Percentiles rank a stretch among this genome's conserved stretches.
Evolutionary conservation across 2,329 filamentous ascomycete genomes (phyloP).

Genomic region (Nakataea oryzae): DNA sequence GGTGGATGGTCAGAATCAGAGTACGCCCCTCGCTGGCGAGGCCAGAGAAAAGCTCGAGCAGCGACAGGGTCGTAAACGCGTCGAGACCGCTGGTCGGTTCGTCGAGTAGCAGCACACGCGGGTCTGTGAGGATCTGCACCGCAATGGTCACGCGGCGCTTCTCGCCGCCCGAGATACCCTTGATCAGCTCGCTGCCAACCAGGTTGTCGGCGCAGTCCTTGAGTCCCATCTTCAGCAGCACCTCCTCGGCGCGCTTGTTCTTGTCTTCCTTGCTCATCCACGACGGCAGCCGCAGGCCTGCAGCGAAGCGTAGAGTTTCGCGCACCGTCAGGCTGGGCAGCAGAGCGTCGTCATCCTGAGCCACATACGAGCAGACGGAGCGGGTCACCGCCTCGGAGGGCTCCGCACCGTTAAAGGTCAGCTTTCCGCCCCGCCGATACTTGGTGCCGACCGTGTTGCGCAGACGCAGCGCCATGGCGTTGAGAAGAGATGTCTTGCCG

Average conservation of each 20-base stretch:
- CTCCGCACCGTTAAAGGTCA: conserved; percentile 59
- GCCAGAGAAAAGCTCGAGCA: conserved; percentile 62
- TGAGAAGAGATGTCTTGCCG: conserved; percentile 66
- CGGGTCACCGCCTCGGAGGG: conserved; percentile 60
- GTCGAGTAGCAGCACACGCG: conserved; percentile 57
- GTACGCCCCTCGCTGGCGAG: conserved; percentile 65
- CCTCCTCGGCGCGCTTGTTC: conserved; percentile 55
- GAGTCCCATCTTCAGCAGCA: conserved; percentile 63
- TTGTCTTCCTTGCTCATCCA: conserved; percentile 64
- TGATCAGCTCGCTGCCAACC: conserved; percentile 61
- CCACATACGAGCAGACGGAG: conserved; percentile 67
- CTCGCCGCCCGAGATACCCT: conserved; percentile 66
- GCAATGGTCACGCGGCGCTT: conserved; percentile 70
- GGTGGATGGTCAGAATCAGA: conserved; percentile 67
- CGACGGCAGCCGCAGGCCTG: conserved; percentile 57
- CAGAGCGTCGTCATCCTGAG: conserved; percentile 67
- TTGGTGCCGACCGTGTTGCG: conserved; percentile 45
- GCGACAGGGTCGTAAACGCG: conserved; percentile 67
- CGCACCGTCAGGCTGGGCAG: conserved; percentile 65
- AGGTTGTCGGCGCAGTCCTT: conserved; percentile 71
- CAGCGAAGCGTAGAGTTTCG: conserved; percentile 62
- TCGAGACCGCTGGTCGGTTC: conserved; percentile 62
- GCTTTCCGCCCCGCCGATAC: conserved; percentile 49
- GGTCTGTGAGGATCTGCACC: conserved; percentile 67
- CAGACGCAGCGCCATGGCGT: conserved; percentile 48